Percentiles rank a stretch among this genome's conserved stretches.
These are phyloP conservation scores for Leccinum disarticulatum DNA, from an alignment of 768 basidiomycete genomes.

Conservation along the genomic window DNA sequence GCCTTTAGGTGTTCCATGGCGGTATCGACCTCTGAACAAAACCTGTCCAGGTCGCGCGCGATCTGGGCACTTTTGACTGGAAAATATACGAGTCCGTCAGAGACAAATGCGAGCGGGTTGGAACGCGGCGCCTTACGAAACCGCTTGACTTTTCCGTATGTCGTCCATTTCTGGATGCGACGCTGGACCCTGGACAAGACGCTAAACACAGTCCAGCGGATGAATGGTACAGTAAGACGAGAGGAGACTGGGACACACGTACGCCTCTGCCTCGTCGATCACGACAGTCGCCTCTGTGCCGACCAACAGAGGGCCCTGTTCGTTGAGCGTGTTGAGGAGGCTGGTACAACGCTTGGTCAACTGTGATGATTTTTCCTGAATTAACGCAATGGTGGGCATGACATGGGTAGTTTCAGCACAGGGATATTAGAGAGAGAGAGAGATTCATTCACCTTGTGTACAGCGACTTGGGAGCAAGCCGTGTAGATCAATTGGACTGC, in stretches of 20 bases:
- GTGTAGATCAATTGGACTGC: slow-evolving; percentile 44
- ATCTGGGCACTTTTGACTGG: slow-evolving; percentile 49
- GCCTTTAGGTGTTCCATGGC: slow-evolving; percentile 40
- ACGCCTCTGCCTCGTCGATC: slow-evolving; percentile 47
- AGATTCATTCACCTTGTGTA: slow-evolving; percentile 62
- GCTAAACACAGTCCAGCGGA: slow-evolving; percentile 26
- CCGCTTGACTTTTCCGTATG: slow-evolving; percentile 37
- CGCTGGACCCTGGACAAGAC: slow-evolving; percentile 40
- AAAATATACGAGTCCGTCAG: slow-evolving; percentile 1
- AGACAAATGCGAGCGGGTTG: not conserved
- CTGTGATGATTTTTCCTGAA: slow-evolving; percentile 43
- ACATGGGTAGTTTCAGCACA: not conserved
- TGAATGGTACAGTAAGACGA: not conserved
- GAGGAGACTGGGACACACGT: slow-evolving; percentile 18
- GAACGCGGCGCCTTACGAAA: slow-evolving; percentile 35
- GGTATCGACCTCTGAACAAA: slow-evolving; percentile 41
- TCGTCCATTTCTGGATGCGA: slow-evolving; percentile 40
- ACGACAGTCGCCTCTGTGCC: slow-evolving; percentile 41
- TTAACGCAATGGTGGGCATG: not conserved
- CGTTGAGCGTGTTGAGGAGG: slow-evolving; percentile 40
- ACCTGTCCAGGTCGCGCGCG: slow-evolving; percentile 44
- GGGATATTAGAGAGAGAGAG: no score
- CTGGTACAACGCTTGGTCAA: slow-evolving; percentile 43
- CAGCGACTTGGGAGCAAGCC: slow-evolving; percentile 45
- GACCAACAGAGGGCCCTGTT: slow-evolving; percentile 38